phyloP scores from a whole-genome alignment of 2,329 filamentous ascomycete species.

The Pezicula carpinea region DNA sequence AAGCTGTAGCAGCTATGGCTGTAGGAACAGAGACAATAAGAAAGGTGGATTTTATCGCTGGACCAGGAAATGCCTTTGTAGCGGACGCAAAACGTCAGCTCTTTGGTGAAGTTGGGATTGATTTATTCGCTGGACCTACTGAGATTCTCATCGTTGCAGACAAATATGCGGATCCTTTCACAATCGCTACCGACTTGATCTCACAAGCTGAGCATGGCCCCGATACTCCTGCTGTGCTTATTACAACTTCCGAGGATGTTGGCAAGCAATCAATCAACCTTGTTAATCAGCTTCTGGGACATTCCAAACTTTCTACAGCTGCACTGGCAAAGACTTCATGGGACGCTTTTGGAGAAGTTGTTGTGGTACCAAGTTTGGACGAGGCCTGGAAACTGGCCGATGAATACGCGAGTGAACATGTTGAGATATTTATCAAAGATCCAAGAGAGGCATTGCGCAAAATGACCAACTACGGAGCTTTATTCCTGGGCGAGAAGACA shows the following conservation, averaged over 20 bases:
- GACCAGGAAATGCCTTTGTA: constrained; percentile 50
- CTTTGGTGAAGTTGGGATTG: constrained; percentile 49
- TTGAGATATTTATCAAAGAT: constrained; percentile 42
- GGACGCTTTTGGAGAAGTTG: constrained; percentile 41
- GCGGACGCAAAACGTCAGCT: constrained; percentile 49
- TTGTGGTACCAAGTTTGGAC: constrained; percentile 36
- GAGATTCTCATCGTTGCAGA: constrained; percentile 48
- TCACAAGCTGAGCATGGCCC: constrained; percentile 48
- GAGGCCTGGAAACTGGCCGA: constrained; percentile 41
- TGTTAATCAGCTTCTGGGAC: constrained; percentile 33
- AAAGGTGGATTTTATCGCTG: constrained; percentile 48
- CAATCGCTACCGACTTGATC: constrained; percentile 40
- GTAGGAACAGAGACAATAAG: constrained; percentile 42
- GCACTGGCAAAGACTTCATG: constrained; percentile 39
- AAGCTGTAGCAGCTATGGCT: constrained; percentile 49
- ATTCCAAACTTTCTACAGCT: constrained; percentile 33
- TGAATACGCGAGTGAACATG: constrained; percentile 44
- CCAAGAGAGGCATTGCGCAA: constrained; percentile 44
- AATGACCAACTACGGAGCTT: constrained; percentile 45
- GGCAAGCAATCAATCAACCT: constrained; percentile 33
- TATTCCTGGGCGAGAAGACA: constrained; percentile 47
- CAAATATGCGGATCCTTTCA: constrained; percentile 39
- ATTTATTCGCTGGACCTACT: constrained; percentile 48
- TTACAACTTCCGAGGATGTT: constrained; percentile 40
- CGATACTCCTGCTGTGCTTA: constrained; percentile 44